Evolutionary conservation across 495 filamentous ascomycete genomes (phyloP), one percentile per base, ranked within the genome.

Genomic region (Hypoxylon lenormandii): DNA sequence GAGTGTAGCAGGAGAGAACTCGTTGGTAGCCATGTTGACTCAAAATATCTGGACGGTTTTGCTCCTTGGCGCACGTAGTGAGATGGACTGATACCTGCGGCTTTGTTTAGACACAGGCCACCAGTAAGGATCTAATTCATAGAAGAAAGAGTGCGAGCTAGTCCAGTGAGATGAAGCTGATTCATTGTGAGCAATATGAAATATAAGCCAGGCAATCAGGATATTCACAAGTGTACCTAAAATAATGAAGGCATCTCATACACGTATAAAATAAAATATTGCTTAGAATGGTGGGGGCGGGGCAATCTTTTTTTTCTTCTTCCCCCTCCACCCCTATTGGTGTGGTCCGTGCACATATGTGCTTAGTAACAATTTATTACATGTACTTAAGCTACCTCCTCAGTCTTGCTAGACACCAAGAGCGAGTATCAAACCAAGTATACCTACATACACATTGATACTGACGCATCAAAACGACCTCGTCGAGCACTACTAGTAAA

Each of bases 271-370:
- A 7, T 13, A 8, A 46, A 22, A 22, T 46, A 21, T 48, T 28
- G 19, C 46, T 11, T 48, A 53, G 23, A 62, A 77, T 72, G 58
- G 66, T 66, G 77, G 77, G 73, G 75, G 74, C 76, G 76, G 76
- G 76, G 74, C 72, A 73, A 59, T 48, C 36, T 42, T 67, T 60
- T 56, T 55, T 54, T 38, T 33, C 28, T 47, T 48, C 16, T 18
- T 10, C 42, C 21, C 4, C 12, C 30, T 57, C 26, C 18, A 43
- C 46, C 11, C 19, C 37, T 55, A 55, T n/a, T 55, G 4, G 19
- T 4, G 16, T 55, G 52, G 33, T n/a, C 52, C 18, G 23, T 30
- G 52, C 52, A 8, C 21, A 33, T n/a, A n/a, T n/a, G n/a, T n/a
- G n/a, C n/a, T n/a, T n/a, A n/a, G n/a, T n/a, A n/a, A n/a, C n/a